phyloP scores from a whole-genome alignment of 2,329 filamentous ascomycete genomes.

The Ceratocystiopsis brevicomis region DNA sequence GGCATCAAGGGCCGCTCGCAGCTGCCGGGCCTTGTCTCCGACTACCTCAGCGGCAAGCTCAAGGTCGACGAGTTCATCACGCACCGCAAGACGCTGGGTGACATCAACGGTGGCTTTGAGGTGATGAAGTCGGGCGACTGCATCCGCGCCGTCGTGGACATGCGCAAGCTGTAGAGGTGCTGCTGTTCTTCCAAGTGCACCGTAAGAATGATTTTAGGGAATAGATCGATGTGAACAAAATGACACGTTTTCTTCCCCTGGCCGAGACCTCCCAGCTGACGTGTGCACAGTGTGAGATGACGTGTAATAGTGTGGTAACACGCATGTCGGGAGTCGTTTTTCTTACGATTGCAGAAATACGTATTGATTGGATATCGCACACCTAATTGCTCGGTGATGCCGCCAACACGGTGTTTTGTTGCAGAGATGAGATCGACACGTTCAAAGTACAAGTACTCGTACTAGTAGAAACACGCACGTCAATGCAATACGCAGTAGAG shows the following conservation, averaged over 20 bases:
- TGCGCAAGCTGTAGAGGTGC: conserved; percentile 20
- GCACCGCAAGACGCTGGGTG: conserved; percentile 62
- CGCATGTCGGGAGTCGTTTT: too few relatives aligned
- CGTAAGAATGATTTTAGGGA: background rate
- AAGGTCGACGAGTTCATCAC: conserved; percentile 99
- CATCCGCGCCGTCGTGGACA: conserved; percentile 78
- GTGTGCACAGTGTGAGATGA: too few relatives aligned
- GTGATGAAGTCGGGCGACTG: conserved; percentile 95
- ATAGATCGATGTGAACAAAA: background rate
- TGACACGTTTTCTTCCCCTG: background rate
- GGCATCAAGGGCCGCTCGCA: conserved; percentile 95
- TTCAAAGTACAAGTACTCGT: too few relatives aligned
- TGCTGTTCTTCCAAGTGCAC: background rate
- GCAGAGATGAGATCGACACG: too few relatives aligned
- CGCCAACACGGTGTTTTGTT: too few relatives aligned
- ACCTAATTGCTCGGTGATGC: too few relatives aligned
- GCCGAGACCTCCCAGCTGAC: too few relatives aligned
- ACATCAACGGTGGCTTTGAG: conserved; percentile 75
- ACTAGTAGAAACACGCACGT: too few relatives aligned
- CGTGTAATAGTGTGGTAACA: too few relatives aligned
- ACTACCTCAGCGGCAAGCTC: conserved; percentile 76
- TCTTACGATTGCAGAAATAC: too few relatives aligned
- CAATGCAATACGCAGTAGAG: too few relatives aligned
- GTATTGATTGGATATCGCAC: too few relatives aligned
- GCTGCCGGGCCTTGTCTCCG: conserved; percentile 66